Percentiles rank a stretch among this genome's conserved stretches.
Evolutionary conservation across 1,139 yeast species (phyloP).

Genomic region (Yarrowia galli): DNA sequence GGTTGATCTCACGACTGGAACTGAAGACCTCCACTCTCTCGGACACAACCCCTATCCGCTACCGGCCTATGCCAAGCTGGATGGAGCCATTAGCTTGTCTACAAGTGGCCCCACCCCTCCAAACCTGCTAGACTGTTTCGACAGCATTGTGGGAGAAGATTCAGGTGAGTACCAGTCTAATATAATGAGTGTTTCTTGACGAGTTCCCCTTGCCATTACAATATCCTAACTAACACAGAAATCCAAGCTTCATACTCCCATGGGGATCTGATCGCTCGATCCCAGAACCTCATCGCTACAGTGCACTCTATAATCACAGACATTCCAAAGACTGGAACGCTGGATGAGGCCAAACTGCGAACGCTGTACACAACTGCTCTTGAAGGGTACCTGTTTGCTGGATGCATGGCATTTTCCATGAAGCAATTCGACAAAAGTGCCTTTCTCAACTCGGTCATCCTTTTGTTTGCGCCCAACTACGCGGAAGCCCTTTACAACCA

Average conservation of each 20-base stretch:
- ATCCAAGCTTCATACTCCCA: neutral
- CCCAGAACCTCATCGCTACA: slow-evolving; percentile 9
- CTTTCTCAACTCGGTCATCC: slow-evolving; percentile 41
- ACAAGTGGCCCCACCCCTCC: slow-evolving; percentile 13
- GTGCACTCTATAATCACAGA: slow-evolving; percentile 5
- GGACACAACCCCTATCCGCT: slow-evolving; percentile 16
- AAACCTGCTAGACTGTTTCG: slow-evolving; percentile 4
- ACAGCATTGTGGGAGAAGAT: slow-evolving; percentile 11
- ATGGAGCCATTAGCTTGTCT: slow-evolving; percentile 3
- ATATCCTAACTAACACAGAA: slow-evolving; percentile 11
- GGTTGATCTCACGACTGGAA: neutral
- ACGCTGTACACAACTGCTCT: slow-evolving; percentile 39
- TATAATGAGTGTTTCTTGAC: too few relatives aligned
- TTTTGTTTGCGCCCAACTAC: slow-evolving; percentile 42
- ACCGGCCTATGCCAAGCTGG: neutral
- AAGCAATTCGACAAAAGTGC: slow-evolving; percentile 42
- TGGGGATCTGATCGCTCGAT: neutral
- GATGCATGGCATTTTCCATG: slow-evolving; percentile 45
- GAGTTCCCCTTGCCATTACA: too few relatives aligned
- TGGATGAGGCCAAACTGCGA: slow-evolving; percentile 16
- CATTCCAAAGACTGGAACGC: neutral
- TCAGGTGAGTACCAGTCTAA: slow-evolving; percentile 7
- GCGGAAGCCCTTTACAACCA: slow-evolving; percentile 45
- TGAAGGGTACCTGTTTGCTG: slow-evolving; percentile 47
- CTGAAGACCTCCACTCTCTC: neutral